Base-by-base conservation (phyloP, 1,284 basidiomycete species). In the Heterobasidion irregulare region DNA sequence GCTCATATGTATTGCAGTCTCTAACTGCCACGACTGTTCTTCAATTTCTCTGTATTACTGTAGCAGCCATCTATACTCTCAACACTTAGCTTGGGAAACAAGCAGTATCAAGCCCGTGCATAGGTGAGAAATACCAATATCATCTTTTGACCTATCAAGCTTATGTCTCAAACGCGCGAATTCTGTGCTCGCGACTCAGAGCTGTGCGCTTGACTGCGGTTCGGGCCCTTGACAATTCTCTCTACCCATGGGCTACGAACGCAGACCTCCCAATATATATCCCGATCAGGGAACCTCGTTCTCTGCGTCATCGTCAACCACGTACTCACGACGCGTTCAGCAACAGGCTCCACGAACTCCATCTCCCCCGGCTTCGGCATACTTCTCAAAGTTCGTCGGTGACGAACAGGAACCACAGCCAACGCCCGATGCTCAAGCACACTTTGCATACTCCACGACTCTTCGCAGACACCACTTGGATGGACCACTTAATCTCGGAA, bases 381-480 rank as follows among this genome's bases (percentile, higher is more conserved):
- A 90, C 68, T 91, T 91, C 63, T 75, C 82, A 0, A 66, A 78
- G 1, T 75, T 81, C 45, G 72, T 76, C 32, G 74, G 73, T 35
- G 74, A 79, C 58, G 70, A 73, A 53, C 70, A 75, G 26, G 74
- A 78, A 56, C 75, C 82, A 9, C 75, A 79, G 33, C 79, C 84
- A 0, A 73, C 77, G 0, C 73, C 84, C 0, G 82, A 82, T 54
- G 86, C 88, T 1, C 74, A 76, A 46, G 68, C 79, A 2, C 89
- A 91, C 65, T 93, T 92, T 64, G 84, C 89, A 2, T 92, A 91
- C 70, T 89, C 86, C 60, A 92, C 90, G 0, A 90, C 86, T 0
- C 73, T 93, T 26, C 70, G 89, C 53, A 68, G 90, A 58, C 89
- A 92, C 61, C 75, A 78, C 46, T 64, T 69, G 1, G 77, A 85